phyloP scores from a whole-genome alignment of 192 early-diverging fungal genomes.

The Phlyctochytrium planicorne region DNA sequence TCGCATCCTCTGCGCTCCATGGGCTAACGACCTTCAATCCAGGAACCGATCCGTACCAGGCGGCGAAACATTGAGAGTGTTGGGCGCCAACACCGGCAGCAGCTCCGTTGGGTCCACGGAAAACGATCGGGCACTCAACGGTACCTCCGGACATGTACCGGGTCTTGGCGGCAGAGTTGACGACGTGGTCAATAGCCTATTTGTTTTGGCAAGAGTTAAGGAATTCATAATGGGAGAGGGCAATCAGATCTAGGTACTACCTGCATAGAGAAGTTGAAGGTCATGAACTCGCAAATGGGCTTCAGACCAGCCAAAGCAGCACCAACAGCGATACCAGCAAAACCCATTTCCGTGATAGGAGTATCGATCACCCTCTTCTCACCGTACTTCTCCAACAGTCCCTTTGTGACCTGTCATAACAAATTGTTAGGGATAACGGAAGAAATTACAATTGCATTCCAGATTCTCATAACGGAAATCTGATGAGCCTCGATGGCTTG shows the following conservation, averaged over 20 bases:
- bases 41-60: constrained; percentile 97
- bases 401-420: constrained; percentile 82
- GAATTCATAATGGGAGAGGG: not conserved
- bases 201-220: not conserved
- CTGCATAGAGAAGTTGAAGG: constrained; percentile 99
- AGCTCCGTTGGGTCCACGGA: constrained; percentile 98
- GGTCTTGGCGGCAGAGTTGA: constrained; percentile 99
- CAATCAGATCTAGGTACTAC: constrained; percentile 43
- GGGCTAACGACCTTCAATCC: constrained; percentile 95
- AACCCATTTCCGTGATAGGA: constrained; percentile 98
- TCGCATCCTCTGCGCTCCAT: constrained; percentile 95
- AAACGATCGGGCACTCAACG: constrained; percentile 89
- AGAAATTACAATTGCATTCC: not conserved
- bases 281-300: constrained; percentile 99
- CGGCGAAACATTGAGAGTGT: constrained; percentile 98
- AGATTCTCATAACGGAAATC: not conserved
- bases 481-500: not conserved
- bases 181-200: constrained; percentile 95
- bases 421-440: not conserved
- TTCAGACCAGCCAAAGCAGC: constrained; percentile 89
- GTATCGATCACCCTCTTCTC: constrained; percentile 97
- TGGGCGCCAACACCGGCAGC: constrained; percentile 97
- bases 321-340: constrained; percentile 93
- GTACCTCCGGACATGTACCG: constrained; percentile 96
- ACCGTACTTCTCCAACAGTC: constrained; percentile 95